Base-by-base conservation (phyloP, 306 rosid genomes). In the Acacia melanoxylon region DNA sequence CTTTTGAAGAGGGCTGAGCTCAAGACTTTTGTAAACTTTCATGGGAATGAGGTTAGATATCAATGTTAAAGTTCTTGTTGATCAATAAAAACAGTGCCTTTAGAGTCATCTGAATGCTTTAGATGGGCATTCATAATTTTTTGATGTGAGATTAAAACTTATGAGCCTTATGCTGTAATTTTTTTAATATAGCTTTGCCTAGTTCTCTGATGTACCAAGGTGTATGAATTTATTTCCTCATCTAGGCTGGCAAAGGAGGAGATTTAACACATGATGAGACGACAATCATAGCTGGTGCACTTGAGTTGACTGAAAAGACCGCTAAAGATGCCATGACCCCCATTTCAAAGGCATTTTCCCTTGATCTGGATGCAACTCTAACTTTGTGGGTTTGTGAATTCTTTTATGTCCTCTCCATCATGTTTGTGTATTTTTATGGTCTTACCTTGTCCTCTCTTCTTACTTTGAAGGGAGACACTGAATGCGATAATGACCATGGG, bases 271-370 rank as follows among this genome's bases (percentile, higher is more conserved):
- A 91, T 82, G 99, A 95, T 72, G 99, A 95, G 89, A 95, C 99
- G 51, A 95, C 99, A 42, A 95, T 95, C 81, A 95, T 95, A 49
- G 82, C 98, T 81, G 99, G 99, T 76, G 99, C 99, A 4, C 99
- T 95, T 86, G 96, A 93, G 80, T 86, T 95, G 94, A 95, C 98
- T 17, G 99, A 90, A 82, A 95, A 93, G 87, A 92, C 98, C 41
- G 99, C 98, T 44, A 93, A 92, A 86, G 96, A 95, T 95, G 99
- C 99, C 87, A 95, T 93, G 99, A 95, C 99, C 79, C 92, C 89
- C 44, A 95, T 95, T 83, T 84, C 97, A 73, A 92, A 91, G 86
- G 97, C 99, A 80, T 95, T 92, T 91, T 91, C 99, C 89, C 96
- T 95, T 77, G 97, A 93, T 90, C 89, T 95, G 88, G 97, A 95